phyloP scores from a whole-genome alignment of 805 yeast species.

The Jamesozyma lodderae region DNA sequence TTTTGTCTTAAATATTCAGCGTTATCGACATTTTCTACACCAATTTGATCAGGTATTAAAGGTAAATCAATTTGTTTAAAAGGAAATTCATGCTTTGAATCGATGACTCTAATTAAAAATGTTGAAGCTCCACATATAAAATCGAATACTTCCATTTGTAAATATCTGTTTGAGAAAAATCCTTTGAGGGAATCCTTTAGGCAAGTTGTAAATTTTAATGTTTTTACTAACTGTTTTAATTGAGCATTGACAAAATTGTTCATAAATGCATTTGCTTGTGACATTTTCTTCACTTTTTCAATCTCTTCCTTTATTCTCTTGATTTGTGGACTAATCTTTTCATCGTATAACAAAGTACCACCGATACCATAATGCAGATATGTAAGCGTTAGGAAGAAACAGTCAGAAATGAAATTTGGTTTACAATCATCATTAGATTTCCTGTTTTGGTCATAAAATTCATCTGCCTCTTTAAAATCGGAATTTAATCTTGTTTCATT shows the following conservation, averaged over 20 bases:
- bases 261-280: conserved; percentile 4
- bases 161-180: conserved; percentile 45
- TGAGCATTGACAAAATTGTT: conserved; percentile 29
- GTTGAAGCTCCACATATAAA: conserved; percentile 68
- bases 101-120: conserved; percentile 62
- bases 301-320: conserved; percentile 37
- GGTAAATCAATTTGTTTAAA: conserved; percentile 42
- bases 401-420: conserved; percentile 80
- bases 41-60: conserved; percentile 47
- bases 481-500: conserved; percentile 83
- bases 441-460: conserved; percentile 38
- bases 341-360: conserved; percentile 54
- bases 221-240: conserved; percentile 42
- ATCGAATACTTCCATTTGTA: conserved; percentile 64
- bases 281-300: conserved; percentile 26
- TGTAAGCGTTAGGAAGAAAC: conserved; percentile 71
- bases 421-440: conserved; percentile 26
- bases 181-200: conserved; percentile 52
- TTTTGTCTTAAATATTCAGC: conserved; percentile 57
- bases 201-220: conserved; percentile 33
- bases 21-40: conserved; percentile 63
- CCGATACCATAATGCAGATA: conserved; percentile 85
- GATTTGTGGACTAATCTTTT: conserved; percentile 44
- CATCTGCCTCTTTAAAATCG: conserved; percentile 59
- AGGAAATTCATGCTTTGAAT: conserved; percentile 63